phyloP scores from a whole-genome alignment of 257 asterid species.

The Ajuga chamaepitys region DNA sequence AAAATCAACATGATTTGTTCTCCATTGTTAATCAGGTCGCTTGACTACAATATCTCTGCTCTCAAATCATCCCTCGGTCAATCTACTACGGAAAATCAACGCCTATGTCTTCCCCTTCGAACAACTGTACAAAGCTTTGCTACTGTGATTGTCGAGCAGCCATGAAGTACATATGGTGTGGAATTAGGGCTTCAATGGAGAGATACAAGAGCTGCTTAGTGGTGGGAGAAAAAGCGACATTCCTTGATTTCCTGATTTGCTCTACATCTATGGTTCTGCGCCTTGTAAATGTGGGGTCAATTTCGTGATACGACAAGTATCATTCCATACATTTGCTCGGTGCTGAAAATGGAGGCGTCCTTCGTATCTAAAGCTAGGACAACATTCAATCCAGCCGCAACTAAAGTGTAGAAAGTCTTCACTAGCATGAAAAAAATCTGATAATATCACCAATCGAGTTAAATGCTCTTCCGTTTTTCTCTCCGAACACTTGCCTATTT shows the following conservation, averaged over 20 bases:
- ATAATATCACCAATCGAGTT: conserved; percentile 53
- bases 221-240: too few species aligned
- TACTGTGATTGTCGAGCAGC: too few species aligned
- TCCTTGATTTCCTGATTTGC: conserved; percentile 9
- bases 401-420: conserved; percentile 96
- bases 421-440: conserved; percentile 83
- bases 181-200: too few species aligned
- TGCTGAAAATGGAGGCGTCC: conserved; percentile 70
- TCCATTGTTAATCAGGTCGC: too few species aligned
- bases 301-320: conserved; percentile 19
- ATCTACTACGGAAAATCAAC: too few species aligned
- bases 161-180: too few species aligned
- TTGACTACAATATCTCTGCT: too few species aligned
- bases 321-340: conserved; percentile 8
- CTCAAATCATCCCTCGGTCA: too few species aligned
- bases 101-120: too few species aligned
- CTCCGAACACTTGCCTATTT: conserved; percentile 3
- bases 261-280: conserved; percentile 12
- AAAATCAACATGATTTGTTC: too few species aligned
- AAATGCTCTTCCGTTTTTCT: background rate
- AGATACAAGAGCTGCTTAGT: too few species aligned
- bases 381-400: conserved; percentile 95
- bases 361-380: conserved; percentile 87
- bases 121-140: too few species aligned
- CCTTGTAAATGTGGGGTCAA: conserved; percentile 24